Conservation (phyloP, 1,139 yeast genomes). For the Magnusiomyces fungicola region DNA sequence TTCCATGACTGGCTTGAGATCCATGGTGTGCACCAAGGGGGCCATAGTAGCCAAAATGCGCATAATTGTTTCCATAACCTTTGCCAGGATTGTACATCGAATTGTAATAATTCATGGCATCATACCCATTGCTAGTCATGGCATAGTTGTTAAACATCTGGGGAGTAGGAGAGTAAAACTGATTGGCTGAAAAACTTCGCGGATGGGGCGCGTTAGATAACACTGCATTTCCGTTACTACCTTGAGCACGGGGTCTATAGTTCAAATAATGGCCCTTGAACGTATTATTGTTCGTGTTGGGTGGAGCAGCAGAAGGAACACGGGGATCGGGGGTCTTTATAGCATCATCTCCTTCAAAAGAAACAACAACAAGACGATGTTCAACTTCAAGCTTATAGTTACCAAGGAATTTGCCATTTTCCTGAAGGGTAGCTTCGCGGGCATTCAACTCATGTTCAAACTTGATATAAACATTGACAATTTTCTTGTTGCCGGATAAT, state of each 20-base stretch:
- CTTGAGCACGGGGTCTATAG: background rate
- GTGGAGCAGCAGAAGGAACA: conserved; percentile 16
- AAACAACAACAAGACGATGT: conserved; percentile 5
- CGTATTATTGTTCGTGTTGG: conserved; percentile 4
- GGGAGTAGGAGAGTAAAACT: conserved; percentile 1
- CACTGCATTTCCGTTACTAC: background rate
- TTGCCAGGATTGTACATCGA: background rate
- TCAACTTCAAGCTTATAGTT: background rate
- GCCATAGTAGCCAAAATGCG: background rate
- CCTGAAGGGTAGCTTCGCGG: conserved; percentile 3
- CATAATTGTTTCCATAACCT: background rate
- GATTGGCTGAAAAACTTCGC: conserved; percentile 4
- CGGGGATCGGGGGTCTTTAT: conserved; percentile 14
- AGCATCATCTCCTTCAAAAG: conserved; percentile 16
- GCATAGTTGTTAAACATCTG: background rate
- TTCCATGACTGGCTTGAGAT: background rate
- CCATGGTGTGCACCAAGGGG: background rate
- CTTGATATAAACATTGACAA: background rate
- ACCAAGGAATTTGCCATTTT: background rate
- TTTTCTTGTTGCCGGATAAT: background rate
- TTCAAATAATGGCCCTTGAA: background rate
- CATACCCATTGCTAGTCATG: background rate
- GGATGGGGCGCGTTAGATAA: conserved; percentile 6
- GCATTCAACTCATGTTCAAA: conserved; percentile 6
- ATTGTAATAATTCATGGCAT: background rate